These are phyloP conservation scores for Colletotrichum tropicicola DNA, from an alignment of 2,329 filamentous ascomycete genomes.

Conservation along the genomic window DNA sequence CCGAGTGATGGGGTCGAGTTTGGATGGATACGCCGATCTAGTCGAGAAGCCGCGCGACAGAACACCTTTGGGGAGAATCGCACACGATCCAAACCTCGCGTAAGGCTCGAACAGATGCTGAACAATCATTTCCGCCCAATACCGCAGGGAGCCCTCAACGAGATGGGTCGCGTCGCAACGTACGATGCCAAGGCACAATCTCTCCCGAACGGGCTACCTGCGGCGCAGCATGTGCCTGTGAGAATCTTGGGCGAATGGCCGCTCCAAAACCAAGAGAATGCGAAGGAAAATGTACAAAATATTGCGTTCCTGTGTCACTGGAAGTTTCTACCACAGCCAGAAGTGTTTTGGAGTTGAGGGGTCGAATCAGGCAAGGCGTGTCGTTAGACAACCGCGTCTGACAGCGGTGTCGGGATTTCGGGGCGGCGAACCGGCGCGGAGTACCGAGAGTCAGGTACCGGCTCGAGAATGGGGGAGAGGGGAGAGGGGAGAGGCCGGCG, in stretches of 20 bases:
- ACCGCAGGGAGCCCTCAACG: background rate
- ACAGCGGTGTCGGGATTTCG: slow-evolving; percentile 21
- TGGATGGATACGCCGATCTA: slow-evolving; percentile 66
- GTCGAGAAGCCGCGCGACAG: slow-evolving; percentile 63
- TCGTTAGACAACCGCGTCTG: slow-evolving; percentile 7
- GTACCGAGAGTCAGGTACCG: slow-evolving; percentile 6
- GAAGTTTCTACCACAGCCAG: background rate
- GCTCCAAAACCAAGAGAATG: background rate
- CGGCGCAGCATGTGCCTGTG: background rate
- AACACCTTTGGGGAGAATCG: slow-evolving; percentile 50
- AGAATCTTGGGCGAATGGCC: background rate
- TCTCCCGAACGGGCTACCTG: background rate
- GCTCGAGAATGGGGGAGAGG: background rate
- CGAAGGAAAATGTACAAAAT: background rate
- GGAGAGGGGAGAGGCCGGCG: background rate
- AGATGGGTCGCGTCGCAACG: no score
- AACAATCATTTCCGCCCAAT: background rate
- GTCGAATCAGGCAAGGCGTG: slow-evolving; percentile 2
- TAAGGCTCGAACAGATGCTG: background rate
- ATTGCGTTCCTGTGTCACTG: background rate
- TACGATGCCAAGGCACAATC: slow-evolving; percentile 5
- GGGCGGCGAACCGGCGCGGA: slow-evolving; percentile 22
- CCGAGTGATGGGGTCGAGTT: slow-evolving; percentile 63
- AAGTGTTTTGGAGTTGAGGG: background rate
- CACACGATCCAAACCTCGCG: slow-evolving; percentile 23